phyloP scores from a whole-genome alignment of 177 flowering plant genomes.

The Vitis hybrid region DNA sequence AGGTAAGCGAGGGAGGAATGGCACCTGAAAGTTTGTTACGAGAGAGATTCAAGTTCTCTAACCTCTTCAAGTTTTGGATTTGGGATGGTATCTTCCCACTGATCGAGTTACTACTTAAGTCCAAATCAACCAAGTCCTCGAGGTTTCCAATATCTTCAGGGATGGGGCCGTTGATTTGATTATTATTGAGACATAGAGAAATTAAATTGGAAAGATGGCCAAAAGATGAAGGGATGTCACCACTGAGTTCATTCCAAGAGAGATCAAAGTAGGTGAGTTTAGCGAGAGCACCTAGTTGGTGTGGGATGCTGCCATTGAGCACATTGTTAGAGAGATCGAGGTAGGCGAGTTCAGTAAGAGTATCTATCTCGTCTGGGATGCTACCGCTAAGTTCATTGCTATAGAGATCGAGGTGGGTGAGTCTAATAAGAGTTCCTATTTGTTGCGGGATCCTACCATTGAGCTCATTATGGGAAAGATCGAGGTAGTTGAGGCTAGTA shows the following conservation, averaged over 20 bases:
- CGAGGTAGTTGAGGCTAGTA: too few species aligned
- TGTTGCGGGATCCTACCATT: too few species aligned
- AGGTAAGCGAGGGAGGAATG: neutral
- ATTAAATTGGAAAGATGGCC: neutral
- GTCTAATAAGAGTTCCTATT: too few species aligned
- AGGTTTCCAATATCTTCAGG: constrained; percentile 15
- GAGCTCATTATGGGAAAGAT: too few species aligned
- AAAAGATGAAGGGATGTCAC: neutral
- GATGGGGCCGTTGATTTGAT: neutral
- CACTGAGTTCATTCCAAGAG: neutral
- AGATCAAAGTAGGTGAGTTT: neutral
- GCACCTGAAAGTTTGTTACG: neutral
- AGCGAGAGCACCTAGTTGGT: too few species aligned
- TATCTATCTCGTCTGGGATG: too few species aligned
- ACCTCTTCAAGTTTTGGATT: neutral
- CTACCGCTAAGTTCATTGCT: too few species aligned
- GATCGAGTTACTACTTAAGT: constrained; percentile 4
- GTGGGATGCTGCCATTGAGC: neutral
- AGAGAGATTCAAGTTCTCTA: neutral
- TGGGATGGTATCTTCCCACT: constrained; percentile 13
- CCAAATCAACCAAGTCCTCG: neutral
- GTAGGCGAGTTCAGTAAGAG: too few species aligned
- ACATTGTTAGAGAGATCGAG: neutral
- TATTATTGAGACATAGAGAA: neutral
- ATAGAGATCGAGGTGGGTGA: too few species aligned